Base-by-base conservation (phyloP, 805 yeast genomes). In the Candida chauliodis region DNA sequence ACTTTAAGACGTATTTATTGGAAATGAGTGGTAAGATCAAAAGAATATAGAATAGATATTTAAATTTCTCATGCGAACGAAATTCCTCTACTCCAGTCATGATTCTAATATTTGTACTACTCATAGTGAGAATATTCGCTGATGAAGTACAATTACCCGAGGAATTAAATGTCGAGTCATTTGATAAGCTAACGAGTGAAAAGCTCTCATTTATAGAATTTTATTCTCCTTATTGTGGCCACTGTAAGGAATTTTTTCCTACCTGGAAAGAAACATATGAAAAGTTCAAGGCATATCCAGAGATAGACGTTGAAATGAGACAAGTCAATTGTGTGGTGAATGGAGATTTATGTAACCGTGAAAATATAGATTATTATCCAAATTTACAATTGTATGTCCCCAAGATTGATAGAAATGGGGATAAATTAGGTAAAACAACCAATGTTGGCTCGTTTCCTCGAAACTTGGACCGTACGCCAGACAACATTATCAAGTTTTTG, bases 161-260 rank as follows among this genome's bases (percentile, higher is more conserved):
- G 2, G 67, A 71, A 1, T 56, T 87, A 32, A 76, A 71, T 0
- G 47, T 55, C 3, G 70, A 61, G 1, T 69, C 64, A 15, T 87
- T 84, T 52, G 79, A 76, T 37, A 43, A 56, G 9, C 61, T 64
- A 25, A 53, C 78, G n/a, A 53, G 66, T 14, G 60, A 69, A 8
- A 83, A 83, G 2, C 61, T 80, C 15, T 82, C 89, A 51, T 71
- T 91, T 52, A 81, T 91, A 23, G 96, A 91, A 61, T 90, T 88
- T 61, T 93, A 63, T 56, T 87, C 96, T 22, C 99, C 99, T 0
- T 81, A 81, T 52, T 93, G 99, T 57, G 57, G 66, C 6, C 98
- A 91, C 60, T 93, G 99, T 63, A 73, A 66, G 44, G 69, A 63
- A 6, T 63, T 93, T 37, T 93, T 86, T 2, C 98, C 99, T 1